Percentiles rank a stretch among this genome's conserved stretches.
Conservation (phyloP, 1,139 yeast species). For the Kurtzmaniella quercitrusa region DNA sequence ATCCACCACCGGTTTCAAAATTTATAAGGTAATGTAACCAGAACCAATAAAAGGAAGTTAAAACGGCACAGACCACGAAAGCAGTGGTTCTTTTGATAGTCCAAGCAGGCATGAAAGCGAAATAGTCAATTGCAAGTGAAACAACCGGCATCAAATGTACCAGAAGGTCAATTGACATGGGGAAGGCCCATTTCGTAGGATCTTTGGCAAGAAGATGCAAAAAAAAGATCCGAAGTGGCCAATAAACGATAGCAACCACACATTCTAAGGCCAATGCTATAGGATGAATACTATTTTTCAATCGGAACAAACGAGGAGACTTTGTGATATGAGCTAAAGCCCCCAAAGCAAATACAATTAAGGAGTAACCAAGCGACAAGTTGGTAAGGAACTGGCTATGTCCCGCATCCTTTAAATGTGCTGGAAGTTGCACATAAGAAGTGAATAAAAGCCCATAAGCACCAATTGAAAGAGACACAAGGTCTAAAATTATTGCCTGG, state of each 20-base stretch:
- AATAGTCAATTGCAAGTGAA: conserved; percentile 50
- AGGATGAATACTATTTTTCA: conserved; percentile 44
- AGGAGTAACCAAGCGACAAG: conserved; percentile 46
- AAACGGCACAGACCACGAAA: conserved; percentile 28
- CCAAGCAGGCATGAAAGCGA: conserved; percentile 52
- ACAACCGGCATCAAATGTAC: conserved; percentile 59
- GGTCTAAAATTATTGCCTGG: conserved; percentile 21
- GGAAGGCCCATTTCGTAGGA: conserved; percentile 29
- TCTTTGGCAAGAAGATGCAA: conserved; percentile 36
- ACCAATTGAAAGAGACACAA: conserved; percentile 28
- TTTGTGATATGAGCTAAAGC: conserved; percentile 32
- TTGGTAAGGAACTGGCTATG: conserved; percentile 69
- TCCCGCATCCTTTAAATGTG: conserved; percentile 49
- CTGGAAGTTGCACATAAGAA: conserved; percentile 32
- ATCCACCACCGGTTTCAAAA: conserved; percentile 42
- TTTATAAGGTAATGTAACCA: conserved; percentile 48
- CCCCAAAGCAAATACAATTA: conserved; percentile 41
- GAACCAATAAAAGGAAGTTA: conserved; percentile 52
- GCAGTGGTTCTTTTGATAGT: conserved; percentile 35
- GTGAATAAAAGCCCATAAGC: conserved; percentile 23
- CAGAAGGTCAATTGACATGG: conserved; percentile 49
- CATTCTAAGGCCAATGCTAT: conserved; percentile 54
- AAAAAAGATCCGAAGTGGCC: conserved; percentile 59
- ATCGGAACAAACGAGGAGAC: conserved; percentile 18
- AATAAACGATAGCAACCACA: conserved; percentile 58